A percentile compares a stretch with the other conserved stretches of the same genome.
Conservation (phyloP, 2,329 filamentous ascomycete genomes). For the Chrysoporthe cubensis region DNA sequence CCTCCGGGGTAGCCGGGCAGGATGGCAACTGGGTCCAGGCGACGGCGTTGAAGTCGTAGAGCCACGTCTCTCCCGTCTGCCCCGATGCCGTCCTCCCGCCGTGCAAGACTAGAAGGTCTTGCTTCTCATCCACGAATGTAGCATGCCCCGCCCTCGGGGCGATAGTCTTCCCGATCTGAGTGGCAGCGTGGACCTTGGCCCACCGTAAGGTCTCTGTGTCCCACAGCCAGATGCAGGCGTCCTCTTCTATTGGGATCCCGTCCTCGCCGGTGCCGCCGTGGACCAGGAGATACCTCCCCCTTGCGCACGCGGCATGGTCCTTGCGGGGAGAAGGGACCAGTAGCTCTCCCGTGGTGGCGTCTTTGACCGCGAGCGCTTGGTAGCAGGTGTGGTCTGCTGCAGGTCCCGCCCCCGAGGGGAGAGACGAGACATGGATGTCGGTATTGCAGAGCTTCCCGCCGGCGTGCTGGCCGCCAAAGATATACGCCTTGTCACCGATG, state of each 20-base stretch:
- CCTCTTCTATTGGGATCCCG: slow-evolving; percentile 38
- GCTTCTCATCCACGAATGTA: slow-evolving; percentile 44
- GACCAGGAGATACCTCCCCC: slow-evolving; percentile 39
- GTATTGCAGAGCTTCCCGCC: slow-evolving; percentile 49
- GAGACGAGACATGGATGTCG: slow-evolving; percentile 55
- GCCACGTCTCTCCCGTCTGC: slow-evolving; percentile 50
- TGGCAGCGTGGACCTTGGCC: slow-evolving; percentile 38
- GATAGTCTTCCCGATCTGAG: slow-evolving; percentile 38
- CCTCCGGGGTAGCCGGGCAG: slow-evolving; percentile 43
- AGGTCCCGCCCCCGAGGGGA: slow-evolving; percentile 48
- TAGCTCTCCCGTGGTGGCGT: slow-evolving; percentile 34
- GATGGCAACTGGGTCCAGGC: slow-evolving; percentile 55
- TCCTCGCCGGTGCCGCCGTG: slow-evolving; percentile 41
- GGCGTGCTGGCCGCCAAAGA: slow-evolving; percentile 55
- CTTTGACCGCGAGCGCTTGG: slow-evolving; percentile 37
- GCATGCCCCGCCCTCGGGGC: slow-evolving; percentile 38
- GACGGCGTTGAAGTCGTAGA: slow-evolving; percentile 51
- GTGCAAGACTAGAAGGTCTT: slow-evolving; percentile 55
- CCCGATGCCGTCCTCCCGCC: slow-evolving; percentile 45
- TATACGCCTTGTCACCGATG: slow-evolving; percentile 57
- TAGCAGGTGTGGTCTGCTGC: slow-evolving; percentile 40
- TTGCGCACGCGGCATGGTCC: slow-evolving; percentile 42
- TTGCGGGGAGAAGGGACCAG: slow-evolving; percentile 40
- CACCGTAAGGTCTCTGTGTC: slow-evolving; percentile 42
- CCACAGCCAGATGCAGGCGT: slow-evolving; percentile 43